Evolutionary conservation across 306 rosid species (phyloP).

Genomic region (Vigna radiata): DNA sequence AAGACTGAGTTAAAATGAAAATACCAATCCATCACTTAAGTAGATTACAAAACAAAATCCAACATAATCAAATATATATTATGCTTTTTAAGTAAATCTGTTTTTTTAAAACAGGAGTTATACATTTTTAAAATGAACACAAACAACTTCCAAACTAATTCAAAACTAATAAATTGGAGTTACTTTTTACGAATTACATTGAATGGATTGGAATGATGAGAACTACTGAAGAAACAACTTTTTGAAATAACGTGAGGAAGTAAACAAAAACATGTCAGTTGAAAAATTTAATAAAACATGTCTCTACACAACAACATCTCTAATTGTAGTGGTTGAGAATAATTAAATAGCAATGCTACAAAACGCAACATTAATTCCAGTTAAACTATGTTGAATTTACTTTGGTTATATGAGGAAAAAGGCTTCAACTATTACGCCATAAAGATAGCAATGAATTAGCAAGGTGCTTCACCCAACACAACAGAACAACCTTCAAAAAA

Average conservation of each 20-base stretch:
- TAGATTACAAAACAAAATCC: background rate
- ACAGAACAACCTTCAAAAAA: background rate
- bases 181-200: background rate
- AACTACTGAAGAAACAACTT: background rate
- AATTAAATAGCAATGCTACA: background rate
- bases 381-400: background rate
- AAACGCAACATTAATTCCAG: background rate
- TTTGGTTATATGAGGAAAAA: background rate
- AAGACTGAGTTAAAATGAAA: too few relatives aligned
- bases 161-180: background rate
- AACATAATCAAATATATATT: too few relatives aligned
- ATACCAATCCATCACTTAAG: background rate
- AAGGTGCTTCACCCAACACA: slow-evolving; percentile 43
- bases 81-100: too few relatives aligned
- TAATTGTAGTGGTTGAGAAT: background rate
- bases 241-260: background rate
- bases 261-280: slow-evolving; percentile 1
- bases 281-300: background rate
- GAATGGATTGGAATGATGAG: background rate
- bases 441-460: slow-evolving; percentile 47
- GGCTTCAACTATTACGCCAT: slow-evolving; percentile 43
- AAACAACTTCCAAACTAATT: background rate
- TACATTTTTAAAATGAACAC: background rate
- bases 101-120: background rate
- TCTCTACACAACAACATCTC: slow-evolving; percentile 41